Base-by-base conservation (phyloP, 768 basidiomycete species). In the Lactarius hatsudake region DNA sequence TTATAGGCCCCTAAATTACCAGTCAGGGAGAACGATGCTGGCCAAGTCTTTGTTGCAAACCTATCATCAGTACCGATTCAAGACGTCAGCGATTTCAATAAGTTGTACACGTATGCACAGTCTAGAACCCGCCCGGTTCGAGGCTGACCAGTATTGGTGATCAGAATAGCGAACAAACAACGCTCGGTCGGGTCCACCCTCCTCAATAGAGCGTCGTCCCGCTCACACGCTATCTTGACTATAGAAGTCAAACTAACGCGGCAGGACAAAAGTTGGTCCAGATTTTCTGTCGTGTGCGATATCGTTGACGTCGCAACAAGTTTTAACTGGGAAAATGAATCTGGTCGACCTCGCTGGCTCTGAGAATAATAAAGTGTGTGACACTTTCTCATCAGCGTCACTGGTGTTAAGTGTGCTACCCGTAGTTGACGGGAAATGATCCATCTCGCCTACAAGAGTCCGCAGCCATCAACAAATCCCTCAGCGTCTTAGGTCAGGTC, bases 301-400 rank as follows among this genome's bases (percentile, higher is more conserved):
- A 18, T 53, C n/a, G 30, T 36, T 62, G 34, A 63, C 36, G 42
- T 59, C 17, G 18, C 38, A 32, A 4, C 17, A 23, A 67, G 91
- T 83, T 53, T 74, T 88, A 59, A 83, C 81, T 2, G 93, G 92
- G 12, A 92, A 90, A 75, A 88, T 94, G 63, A 92, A 92, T 70
- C 83, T 95, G 10, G 91, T 94, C 13, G 94, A 96, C 77, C 83
- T 96, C 32, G 94, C 94, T 20, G 94, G 94, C 32, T 93, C 91
- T 0, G 94, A 96, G 78, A 94, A 94, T 73, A 95, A 94, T 76
- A 95, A 92, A 78, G 87, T 87, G 43, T 20, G 75, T 69, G n/a
- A 17, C 51, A 4, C 15, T 9, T 2, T n/a, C 28, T 38, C 6
- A 10, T 34, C 26, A 18, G 12, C n/a, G 42, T 43, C 6, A 20